phyloP scores from a whole-genome alignment of 148 eudicot species.

The Silene uniflora region DNA sequence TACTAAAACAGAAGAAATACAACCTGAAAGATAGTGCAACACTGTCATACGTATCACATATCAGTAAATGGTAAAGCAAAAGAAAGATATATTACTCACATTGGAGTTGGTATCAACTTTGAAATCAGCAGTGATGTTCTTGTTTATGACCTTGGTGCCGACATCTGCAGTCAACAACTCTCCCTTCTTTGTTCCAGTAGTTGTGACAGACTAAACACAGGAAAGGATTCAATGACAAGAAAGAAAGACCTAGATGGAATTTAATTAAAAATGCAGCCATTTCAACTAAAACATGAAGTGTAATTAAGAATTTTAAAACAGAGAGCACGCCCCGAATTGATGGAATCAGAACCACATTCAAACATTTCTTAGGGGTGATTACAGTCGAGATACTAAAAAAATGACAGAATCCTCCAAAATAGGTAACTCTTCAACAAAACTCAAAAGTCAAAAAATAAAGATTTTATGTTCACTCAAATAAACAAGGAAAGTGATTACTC shows the following conservation, averaged over 20 bases:
- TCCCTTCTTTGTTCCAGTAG: constrained; percentile 65
- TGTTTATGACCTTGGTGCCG: constrained; percentile 57
- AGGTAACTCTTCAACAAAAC: too few relatives aligned
- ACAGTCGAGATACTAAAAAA: too few relatives aligned
- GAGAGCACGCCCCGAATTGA: background rate
- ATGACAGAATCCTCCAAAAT: background rate
- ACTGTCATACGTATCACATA: background rate
- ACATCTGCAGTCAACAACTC: constrained; percentile 64
- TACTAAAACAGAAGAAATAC: background rate
- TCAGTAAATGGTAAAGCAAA: background rate
- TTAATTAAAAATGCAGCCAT: background rate
- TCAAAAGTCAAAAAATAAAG: too few relatives aligned
- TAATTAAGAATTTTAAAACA: too few relatives aligned
- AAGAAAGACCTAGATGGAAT: background rate
- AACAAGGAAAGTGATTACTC: background rate
- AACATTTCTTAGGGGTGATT: background rate
- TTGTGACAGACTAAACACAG: constrained; percentile 47
- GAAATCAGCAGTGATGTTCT: constrained; percentile 73
- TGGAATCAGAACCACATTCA: background rate
- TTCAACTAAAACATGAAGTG: too few relatives aligned
- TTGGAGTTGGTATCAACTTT: too few relatives aligned
- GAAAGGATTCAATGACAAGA: background rate
- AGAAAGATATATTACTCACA: constrained; percentile 15
- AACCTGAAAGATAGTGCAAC: background rate
- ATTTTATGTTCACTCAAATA: too few relatives aligned